These are phyloP conservation scores for Digitaria exilis DNA, from an alignment of 202 grass and related monocot genomes.

Conservation along the genomic window DNA sequence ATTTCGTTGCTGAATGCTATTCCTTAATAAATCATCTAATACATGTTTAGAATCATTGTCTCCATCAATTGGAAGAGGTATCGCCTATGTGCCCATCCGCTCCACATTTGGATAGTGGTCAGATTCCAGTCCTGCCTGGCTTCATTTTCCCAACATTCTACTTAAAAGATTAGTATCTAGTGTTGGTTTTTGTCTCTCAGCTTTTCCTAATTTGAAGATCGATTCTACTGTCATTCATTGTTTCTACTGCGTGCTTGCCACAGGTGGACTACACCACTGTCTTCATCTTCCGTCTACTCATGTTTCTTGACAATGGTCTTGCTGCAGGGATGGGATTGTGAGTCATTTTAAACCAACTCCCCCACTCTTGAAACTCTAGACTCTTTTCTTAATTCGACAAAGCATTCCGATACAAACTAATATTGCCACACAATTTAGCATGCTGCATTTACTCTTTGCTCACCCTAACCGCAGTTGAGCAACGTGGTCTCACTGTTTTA, in stretches of 20 bases:
- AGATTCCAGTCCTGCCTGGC: slow-evolving; percentile 21
- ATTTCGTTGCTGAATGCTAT: background rate
- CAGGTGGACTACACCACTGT: slow-evolving; percentile 93
- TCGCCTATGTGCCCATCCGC: slow-evolving; percentile 79
- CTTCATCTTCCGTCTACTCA: slow-evolving; percentile 93
- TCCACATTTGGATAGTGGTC: slow-evolving; percentile 99
- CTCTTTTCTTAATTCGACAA: background rate
- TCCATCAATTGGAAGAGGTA: slow-evolving; percentile 98
- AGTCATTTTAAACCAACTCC: slow-evolving; percentile 29
- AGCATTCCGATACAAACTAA: background rate
- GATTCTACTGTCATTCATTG: background rate
- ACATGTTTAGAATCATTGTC: slow-evolving; percentile 70
- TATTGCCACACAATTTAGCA: background rate
- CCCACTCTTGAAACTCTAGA: background rate
- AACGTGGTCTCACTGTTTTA: background rate
- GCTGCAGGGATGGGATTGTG: slow-evolving; percentile 95
- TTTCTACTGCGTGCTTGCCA: slow-evolving; percentile 1
- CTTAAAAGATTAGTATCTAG: background rate
- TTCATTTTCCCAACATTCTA: background rate
- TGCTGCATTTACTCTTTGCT: background rate
- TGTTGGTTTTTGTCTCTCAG: background rate
- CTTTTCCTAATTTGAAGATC: background rate
- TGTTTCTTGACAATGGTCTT: slow-evolving; percentile 92
- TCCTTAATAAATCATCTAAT: slow-evolving; percentile 36
- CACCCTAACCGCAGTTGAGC: background rate